Evolutionary conservation across 305 asterid genomes (phyloP).

Genomic region (Striga hermonthica): DNA sequence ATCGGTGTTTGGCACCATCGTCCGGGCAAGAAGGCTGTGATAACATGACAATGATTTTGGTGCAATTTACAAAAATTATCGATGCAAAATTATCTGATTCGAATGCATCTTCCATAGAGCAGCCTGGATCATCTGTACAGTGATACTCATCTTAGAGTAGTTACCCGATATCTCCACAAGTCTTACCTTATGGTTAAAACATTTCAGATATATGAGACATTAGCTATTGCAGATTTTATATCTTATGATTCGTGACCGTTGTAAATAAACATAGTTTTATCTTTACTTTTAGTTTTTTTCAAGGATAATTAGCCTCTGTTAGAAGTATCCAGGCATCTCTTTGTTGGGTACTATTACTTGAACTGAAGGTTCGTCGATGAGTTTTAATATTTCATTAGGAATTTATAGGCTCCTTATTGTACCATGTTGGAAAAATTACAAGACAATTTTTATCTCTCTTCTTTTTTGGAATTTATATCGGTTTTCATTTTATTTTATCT

Average conservation of each 20-base stretch:
- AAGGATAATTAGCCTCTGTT: constrained; percentile 19
- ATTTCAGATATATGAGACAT: constrained; percentile 23
- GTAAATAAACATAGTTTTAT: constrained; percentile 29
- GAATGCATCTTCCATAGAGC: constrained; percentile 33
- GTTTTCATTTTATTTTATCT: no score
- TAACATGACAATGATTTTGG: constrained; percentile 93
- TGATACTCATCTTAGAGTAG: constrained; percentile 24
- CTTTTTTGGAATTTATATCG: no score
- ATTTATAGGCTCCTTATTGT: no score
- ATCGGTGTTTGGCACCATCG: constrained; percentile 80
- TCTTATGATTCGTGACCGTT: constrained; percentile 10
- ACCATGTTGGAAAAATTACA: no score
- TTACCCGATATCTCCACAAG: constrained; percentile 5
- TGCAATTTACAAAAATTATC: constrained; percentile 59
- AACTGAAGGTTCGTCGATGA: no score
- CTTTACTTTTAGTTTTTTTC: constrained; percentile 8
- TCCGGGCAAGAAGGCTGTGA: constrained; percentile 92
- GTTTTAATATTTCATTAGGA: no score
- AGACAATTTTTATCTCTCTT: no score
- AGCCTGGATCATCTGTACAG: constrained; percentile 37
- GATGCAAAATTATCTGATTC: constrained; percentile 28
- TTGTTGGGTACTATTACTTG: no score
- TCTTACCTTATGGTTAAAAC: constrained; percentile 17
- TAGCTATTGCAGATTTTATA: neutral
- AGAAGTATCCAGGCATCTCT: neutral